A percentile compares a stretch with the other conserved stretches of the same genome.
phyloP scores from a whole-genome alignment of 108 stramenopile species.

The Fragilaria radians region DNA sequence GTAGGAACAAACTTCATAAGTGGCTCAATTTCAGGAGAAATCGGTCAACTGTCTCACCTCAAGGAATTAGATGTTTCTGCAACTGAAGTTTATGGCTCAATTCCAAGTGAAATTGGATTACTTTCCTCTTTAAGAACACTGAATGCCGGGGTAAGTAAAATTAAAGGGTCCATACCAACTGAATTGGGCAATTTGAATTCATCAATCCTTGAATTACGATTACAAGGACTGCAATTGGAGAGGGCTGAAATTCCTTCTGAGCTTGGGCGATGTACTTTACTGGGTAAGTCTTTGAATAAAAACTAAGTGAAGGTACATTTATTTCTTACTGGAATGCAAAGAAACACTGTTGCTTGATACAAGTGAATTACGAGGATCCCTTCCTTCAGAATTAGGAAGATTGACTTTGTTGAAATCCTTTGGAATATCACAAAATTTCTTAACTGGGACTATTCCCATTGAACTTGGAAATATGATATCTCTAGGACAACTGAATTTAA shows the following conservation, averaged over 20 bases:
- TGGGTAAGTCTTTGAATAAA: no score
- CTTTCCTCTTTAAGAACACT: constrained; percentile 31
- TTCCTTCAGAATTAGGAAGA: constrained; percentile 6
- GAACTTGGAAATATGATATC: constrained; percentile 30
- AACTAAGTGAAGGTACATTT: no score
- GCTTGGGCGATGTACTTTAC: constrained; percentile 34
- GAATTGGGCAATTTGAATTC: constrained; percentile 26
- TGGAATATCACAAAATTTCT: constrained; percentile 6
- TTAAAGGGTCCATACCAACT: constrained; percentile 25
- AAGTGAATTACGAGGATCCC: constrained; percentile 1
- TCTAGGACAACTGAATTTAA: constrained; percentile 15
- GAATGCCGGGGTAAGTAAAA: constrained; percentile 20
- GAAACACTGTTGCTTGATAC: background rate
- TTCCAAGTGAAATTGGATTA: constrained; percentile 36
- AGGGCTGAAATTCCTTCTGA: constrained; percentile 38
- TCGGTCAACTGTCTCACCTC: background rate
- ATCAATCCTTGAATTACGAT: constrained; percentile 21
- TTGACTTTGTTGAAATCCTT: constrained; percentile 5
- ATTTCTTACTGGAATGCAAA: no score
- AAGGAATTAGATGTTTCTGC: background rate
- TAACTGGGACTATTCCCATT: constrained; percentile 35
- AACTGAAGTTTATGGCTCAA: background rate
- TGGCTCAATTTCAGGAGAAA: background rate
- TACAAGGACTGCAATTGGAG: constrained; percentile 23
- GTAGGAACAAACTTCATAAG: background rate